Base-by-base conservation (phyloP, 768 basidiomycete genomes). In the Tulasnella sp. region DNA sequence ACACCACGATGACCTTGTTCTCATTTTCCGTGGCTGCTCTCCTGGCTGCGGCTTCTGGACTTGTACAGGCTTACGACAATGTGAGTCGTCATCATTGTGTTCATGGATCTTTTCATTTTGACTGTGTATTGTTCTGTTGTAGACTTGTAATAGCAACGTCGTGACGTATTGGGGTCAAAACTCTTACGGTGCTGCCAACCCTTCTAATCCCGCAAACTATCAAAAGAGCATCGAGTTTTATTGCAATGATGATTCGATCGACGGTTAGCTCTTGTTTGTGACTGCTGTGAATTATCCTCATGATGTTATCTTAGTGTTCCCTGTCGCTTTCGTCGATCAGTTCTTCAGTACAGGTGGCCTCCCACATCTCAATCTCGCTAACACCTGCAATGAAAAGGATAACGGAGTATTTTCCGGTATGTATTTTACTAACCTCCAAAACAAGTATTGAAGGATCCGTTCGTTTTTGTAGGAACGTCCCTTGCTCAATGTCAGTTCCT, bases 211-310 rank as follows among this genome's bases (percentile, higher is more conserved):
- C 0, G 70, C 75, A 27, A 70, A 78, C 58, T 80, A 66, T 54
- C 79, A 83, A 66, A 71, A 81, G 60, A 65, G 71, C 0, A 66
- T 83, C 47, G 72, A 74, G 4, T 79, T 70, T 60, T 83, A 82
- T 61, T 82, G 80, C 62, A 70, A 81, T 76, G 81, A 83, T 60
- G 68, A 77, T 58, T 71, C 76, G 6, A 75, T 83, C 52, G 77
- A 84, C 62, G 77, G 75, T 5, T 73, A 22, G 46, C 22, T 6
- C 7, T 22, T 16, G 33, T 10, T 19, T 33, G 46, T 32, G 5
- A 5, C 39, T 19, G 32, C 24, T 12, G 24, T 35, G 46, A 33
- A n/a, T 3, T 25, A 20, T 16, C 33, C 12, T 37, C 20, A 27
- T n/a, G n/a, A n/a, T 16, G 37, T 4, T 42, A 12, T 8, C 5